Evolutionary conservation across 2,329 filamentous ascomycete genomes (phyloP).

Genomic region (Pyrenochaeta sp.): DNA sequence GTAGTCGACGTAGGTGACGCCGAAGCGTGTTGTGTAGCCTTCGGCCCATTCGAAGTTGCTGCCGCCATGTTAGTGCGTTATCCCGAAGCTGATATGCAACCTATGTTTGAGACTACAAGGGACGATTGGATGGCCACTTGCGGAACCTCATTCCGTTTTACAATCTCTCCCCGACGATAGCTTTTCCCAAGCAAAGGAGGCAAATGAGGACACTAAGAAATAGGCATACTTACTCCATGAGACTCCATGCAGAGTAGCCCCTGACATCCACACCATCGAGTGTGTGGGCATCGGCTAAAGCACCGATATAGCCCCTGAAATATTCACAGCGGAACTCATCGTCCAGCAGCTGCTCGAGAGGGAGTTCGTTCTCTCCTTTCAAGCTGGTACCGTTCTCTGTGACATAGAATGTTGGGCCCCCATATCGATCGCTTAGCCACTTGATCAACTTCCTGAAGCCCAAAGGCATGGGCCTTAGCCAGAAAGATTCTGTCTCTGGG

Average conservation of each 20-base stretch:
- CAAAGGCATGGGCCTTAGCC: conserved; percentile 77
- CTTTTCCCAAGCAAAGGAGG: not conserved
- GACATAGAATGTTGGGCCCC: conserved; percentile 79
- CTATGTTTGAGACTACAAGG: conserved; percentile 18
- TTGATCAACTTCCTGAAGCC: conserved; percentile 75
- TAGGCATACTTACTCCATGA: conserved; percentile 71
- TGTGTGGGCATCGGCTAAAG: conserved; percentile 74
- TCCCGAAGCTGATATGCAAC: conserved; percentile 2
- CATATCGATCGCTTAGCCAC: conserved; percentile 72
- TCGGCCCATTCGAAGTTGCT: conserved; percentile 93
- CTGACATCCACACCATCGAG: conserved; percentile 79
- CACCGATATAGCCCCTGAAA: conserved; percentile 77
- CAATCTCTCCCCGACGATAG: not conserved
- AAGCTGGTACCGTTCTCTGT: conserved; percentile 89
- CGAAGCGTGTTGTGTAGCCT: conserved; percentile 85
- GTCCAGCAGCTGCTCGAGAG: conserved; percentile 73
- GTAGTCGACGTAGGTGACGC: conserved; percentile 85
- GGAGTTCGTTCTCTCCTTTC: conserved; percentile 81
- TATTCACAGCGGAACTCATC: conserved; percentile 85
- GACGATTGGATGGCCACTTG: conserved; percentile 4
- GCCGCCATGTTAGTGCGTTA: conserved; percentile 33
- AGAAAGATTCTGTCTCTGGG: conserved; percentile 80
- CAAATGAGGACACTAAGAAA: conserved; percentile 10
- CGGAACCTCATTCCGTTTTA: conserved; percentile 3
- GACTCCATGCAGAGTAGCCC: conserved; percentile 85